Base-by-base conservation (phyloP, 2,329 filamentous ascomycete species). In the Monilinia polystroma region DNA sequence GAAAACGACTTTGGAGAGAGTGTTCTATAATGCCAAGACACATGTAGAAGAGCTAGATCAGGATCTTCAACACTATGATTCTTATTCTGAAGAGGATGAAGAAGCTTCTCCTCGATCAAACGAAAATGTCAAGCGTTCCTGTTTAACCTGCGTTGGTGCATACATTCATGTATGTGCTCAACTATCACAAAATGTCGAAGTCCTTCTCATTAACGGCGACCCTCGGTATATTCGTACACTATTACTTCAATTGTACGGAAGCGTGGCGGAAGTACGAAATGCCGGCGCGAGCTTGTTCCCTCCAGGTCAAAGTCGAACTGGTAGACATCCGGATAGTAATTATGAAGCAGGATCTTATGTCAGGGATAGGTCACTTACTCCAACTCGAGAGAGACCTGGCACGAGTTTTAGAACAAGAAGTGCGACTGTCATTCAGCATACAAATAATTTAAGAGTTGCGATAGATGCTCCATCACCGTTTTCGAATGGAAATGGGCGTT, bases 1-100 rank as follows among this genome's bases (percentile, higher is more conserved):
- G 73, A 80, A 85, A 60, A 88, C 86, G 4, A 88, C 86, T 70
- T 82, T 90, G 14, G 87, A 89, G 72, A 84, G 87, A 66, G 85
- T 89, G 38, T 87, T 89, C 68, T 89, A 88, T 76, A 88, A 88
- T 74, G 88, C 87, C 14, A 87, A 86, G 68, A 85, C 83, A 1
- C 87, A 89, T 68, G 86, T 90, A 3, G 85, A 88, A 74, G 85
- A 89, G 72, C 78, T 89, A 10, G 87, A 89, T 72, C 83, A 85
- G 68, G 86, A 88, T 72, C 86, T 90, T 26, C 84, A 88, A 73
- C 85, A 83, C 68, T 85, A 88, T 67, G 85, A 88, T 63, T 77
- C 78, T 23, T 78, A 81, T 6, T 78, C 81, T 0, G 83, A 83
- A 20, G 79, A 80, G 32, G 84, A 85, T 12, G 81, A 81, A 53